Base-by-base conservation (phyloP, 768 basidiomycete species). In the Tylopilus felleus region DNA sequence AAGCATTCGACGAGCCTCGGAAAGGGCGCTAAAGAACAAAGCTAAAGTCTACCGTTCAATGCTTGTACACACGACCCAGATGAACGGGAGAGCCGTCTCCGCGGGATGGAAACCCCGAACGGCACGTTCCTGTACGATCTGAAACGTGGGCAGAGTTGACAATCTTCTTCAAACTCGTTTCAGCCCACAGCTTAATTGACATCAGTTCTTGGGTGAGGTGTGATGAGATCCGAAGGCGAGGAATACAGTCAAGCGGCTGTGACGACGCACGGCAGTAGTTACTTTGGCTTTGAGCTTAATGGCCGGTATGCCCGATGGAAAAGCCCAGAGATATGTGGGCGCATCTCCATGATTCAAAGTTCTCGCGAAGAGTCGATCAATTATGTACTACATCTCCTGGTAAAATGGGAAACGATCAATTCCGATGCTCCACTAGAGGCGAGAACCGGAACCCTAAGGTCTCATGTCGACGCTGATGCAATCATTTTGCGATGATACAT, bases 81-180 rank as follows among this genome's bases (percentile, higher is more conserved):
- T 45, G 25, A 46, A 33, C 17, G n/a, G 22, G 10, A 17, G 29
- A 31, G 5, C 5, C 36, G 28, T 21, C 45, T 53, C 46, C 23
- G 57, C 43, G 41, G n/a, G 27, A 29, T 42, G 21, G 7, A 25
- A 17, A 4, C 1, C 35, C 56, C 44, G 57, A 51, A 31, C 31
- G n/a, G 5, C 25, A 27, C n/a, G 25, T 40, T 31, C 8, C 35
- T 17, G 28, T 19, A 14, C 12, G 43, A 51, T 51, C 49, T 27
- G 46, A 52, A 56, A 57, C 50, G 40, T 23, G 47, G 23, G 27
- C 43, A 25, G 22, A 28, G 36, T 44, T 27, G 49, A 57, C 28
- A 25, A 33, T 10, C 35, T 29, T 36, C 3, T 38, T 49, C 38
- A 27, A 35, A 43, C 52, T 8, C 23, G n/a, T 42, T 52, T 28